Evolutionary conservation across 1,284 basidiomycete genomes (phyloP), one percentile per base, ranked within the genome.

Genomic region (Leccinum subrobustum): DNA sequence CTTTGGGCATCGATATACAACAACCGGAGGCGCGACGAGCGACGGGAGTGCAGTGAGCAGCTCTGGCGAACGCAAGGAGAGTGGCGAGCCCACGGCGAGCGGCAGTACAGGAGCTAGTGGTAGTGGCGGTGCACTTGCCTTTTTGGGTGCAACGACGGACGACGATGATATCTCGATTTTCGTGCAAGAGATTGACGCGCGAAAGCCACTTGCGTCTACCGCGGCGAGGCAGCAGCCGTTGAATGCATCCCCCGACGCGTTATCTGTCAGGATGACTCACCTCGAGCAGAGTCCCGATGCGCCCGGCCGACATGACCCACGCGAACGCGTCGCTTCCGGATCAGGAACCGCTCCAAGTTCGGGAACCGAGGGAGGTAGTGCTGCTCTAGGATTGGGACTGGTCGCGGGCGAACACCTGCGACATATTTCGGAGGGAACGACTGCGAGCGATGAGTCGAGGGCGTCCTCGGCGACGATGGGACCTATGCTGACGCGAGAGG

Each of bases 131-230:
- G 54, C 60, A 1, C 63, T 80, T 6, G 80, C 81, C 6, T 83
- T 78, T 68, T 69, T 82, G 59, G 80, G 78, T 60, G 73, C 76
- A 3, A 77, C 77, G 48, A 82, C 82, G 12, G 88, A 91, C 61
- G 88, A 91, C 66, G 89, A 90, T 66, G 89, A 91, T 55, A 84
- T 92, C 29, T 88, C 87, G 3, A 78, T 82, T 14, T 91, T 91
- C 67, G 85, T 92, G 42, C 85, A 88, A 67, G 86, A 89, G 56
- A 90, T 91, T 52, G 88, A 89, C 64, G 73, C 81, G 27, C 78
- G 86, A 18, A 86, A 85, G 66, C 89, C 88, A 1, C 76, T 91
- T 2, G 58, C 64, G 12, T 70, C 68, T 1, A 62, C 50, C 12
- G 62, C 60, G 29, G 67, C 61, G 6, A 61, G 71, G 47, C 68